Evolutionary conservation across 768 basidiomycete species (phyloP), one percentile per base, ranked within the genome.

Genomic region (Phylloporus rhodoxanthus): DNA sequence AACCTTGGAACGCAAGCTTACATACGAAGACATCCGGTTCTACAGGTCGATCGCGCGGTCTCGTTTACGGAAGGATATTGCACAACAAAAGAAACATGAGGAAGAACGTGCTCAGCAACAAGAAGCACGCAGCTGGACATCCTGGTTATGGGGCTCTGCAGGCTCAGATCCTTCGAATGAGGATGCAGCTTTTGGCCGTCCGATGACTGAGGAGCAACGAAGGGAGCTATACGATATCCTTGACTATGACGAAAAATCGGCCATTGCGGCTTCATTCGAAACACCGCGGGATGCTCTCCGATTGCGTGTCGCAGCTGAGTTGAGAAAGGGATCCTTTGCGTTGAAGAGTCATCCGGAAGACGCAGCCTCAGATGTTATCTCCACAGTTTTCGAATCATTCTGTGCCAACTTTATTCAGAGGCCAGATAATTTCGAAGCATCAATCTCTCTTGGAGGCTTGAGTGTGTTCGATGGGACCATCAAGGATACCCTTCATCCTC

Each of bases 41-140:
- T 99, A 98, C 70, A 83, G 96, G 28, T 97, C 93, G 4, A 91
- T 98, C 52, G 90, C 92, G 0, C 84, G 90, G 23, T 91, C 91
- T 2, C 82, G 82, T 55, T 74, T 95, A 14, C 82, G 85, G 58
- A 92, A 97, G 65, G 92, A 98, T 59, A 75, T 81, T 19, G 88
- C 82, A 2, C 70, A 85, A 30, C 71, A 75, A 42, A 78, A 78
- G 57, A 83, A 82, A 59, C 67, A 77, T 34, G 76, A 91, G 47
- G 86, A 89, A 59, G 82, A 83, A 45, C 80, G 82, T 60, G 76
- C 76, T 62, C 75, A 76, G 48, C 74, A 76, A 50, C 69, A 79
- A 50, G 70, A 75, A 54, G 73, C 75, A 39, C 74, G 78, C 54
- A 70, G 80, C 54, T 84, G 85, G 85, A 71, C 70, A 38, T 76